A percentile compares a stretch with the other conserved stretches of the same genome.
Conservation (phyloP, 2,329 filamentous ascomycete species). For the Tolypocladium capitatum region DNA sequence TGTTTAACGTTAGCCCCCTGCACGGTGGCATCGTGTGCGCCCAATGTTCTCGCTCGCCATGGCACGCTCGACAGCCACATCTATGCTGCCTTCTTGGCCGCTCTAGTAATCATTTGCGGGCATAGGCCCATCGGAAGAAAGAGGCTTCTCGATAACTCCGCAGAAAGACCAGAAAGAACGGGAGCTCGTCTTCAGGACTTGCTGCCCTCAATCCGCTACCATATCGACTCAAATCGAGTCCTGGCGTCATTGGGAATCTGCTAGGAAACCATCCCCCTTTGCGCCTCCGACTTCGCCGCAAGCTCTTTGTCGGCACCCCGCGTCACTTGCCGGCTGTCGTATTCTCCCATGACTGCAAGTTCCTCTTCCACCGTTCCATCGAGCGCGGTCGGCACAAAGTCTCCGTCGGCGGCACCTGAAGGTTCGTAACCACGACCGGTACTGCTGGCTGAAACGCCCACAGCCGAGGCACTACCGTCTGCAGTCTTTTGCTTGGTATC, state of each 20-base stretch:
- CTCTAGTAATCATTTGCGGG: not conserved
- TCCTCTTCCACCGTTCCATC: constrained; percentile 40
- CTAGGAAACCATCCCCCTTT: not conserved
- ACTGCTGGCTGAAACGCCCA: constrained; percentile 50
- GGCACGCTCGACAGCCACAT: not conserved
- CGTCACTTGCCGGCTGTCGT: constrained; percentile 15
- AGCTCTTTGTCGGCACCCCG: constrained; percentile 7
- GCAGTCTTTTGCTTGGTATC: constrained; percentile 46
- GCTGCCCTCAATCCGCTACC: not conserved
- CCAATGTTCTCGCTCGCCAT: not conserved
- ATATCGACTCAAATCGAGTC: not conserved
- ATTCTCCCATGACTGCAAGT: constrained; percentile 21
- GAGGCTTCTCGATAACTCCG: not conserved
- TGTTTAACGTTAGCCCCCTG: not conserved
- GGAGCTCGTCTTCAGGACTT: not conserved
- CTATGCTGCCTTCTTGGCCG: not conserved
- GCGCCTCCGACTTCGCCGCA: constrained; percentile 4
- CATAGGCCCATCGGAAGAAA: not conserved
- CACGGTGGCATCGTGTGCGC: not conserved
- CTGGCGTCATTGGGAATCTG: not conserved
- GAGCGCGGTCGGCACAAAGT: constrained; percentile 39
- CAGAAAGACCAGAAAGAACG: not conserved
- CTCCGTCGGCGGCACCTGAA: constrained; percentile 21
- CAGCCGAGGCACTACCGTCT: constrained; percentile 34
- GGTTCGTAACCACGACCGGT: constrained; percentile 43